Evolutionary conservation across 768 basidiomycete genomes (phyloP), one percentile per base, ranked within the genome.

Genomic region (Suillus placidus): DNA sequence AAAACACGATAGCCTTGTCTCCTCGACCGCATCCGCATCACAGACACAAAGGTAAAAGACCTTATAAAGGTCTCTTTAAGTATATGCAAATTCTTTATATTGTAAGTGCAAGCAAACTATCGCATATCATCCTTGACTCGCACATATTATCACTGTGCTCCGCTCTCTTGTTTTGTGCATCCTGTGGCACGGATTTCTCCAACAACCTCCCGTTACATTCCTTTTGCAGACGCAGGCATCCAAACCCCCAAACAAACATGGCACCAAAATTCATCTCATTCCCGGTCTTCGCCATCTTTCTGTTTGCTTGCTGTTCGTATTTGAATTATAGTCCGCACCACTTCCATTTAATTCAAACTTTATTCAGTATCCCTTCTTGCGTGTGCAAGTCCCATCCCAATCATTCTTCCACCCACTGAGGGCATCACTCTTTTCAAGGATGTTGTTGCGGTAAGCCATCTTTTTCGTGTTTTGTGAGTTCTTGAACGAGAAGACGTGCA

Each of bases 391-490:
- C 49, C 68, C n/a, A 12, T 68, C 23, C 68, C 68, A 1, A 43
- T 67, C 61, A 23, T 52, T 13, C 45, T 67, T 16, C 68, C 66
- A 18, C 65, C 58, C 52, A 56, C 37, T 30, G 57, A 58, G 26
- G 68, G 64, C 38, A 16, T 67, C 12, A 23, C 35, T 43, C 56
- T 67, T 30, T 67, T 62, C 47, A 23, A 47, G 60, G 68, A 67
- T 32, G 61, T 67, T 10, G 26, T 69, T 58, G 66, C 66, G 7
- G 68, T 69, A 47, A 45, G 68, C 23, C 14, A n/a, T 20, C 9
- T 47, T 45, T 14, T 18, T 60, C n/a, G 3, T 40, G 0, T 30
- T 26, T 4, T 20, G 37, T 62, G 26, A 30, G 12, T 26, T 23
- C 8, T 34, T 63, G 57, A 18, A 67, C 35, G n/a, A 40, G 18